Base-by-base conservation (phyloP, 768 basidiomycete genomes). In the Pleurotus platypus region DNA sequence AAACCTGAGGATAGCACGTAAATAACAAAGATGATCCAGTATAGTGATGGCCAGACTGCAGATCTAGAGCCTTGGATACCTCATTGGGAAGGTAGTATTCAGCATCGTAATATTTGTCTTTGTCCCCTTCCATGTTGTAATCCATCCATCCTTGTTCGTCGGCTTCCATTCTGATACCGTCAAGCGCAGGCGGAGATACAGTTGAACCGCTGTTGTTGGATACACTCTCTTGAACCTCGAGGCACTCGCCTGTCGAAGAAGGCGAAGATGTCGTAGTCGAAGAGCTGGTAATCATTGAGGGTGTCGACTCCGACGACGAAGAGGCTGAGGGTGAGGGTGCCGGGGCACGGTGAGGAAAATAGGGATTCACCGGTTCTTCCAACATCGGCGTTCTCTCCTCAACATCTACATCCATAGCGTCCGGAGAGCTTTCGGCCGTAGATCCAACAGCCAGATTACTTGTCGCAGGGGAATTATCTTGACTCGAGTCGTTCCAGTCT, bases 311-410 rank as follows among this genome's bases (percentile, higher is more conserved):
- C 8, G 64, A 61, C 4, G 60, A 56, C 11, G 63, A 58, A 15
- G 61, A 66, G 7, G 66, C 64, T 7, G 65, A 57, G 4, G 56
- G 55, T 47, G 65, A 59, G 11, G 59, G 57, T 43, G 65, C 61
- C 20, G 49, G 67, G 58, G 5, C 69, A 63, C 40, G 67, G 59
- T 6, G 68, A 64, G 39, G 72, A 66, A 18, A 60, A 64, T 49
- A 69, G 61, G 20, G 67, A 65, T 57, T 68, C 39, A 40, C 42
- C 0, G 30, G 55, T 4, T 40, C 51, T 30, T 54, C 51, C 13
- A 54, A 15, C 38, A 43, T 40, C 18, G 51, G 15, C 11, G 39
- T 54, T 26, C 42, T 54, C 30, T 27, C 6, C 39, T 39, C 38
- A n/a, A 40, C 35, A n/a, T 42, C 39, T 9, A 50, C 37, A 3